Evolutionary conservation across 148 eudicot species (phyloP).

Genomic region (Arbutus unedo): DNA sequence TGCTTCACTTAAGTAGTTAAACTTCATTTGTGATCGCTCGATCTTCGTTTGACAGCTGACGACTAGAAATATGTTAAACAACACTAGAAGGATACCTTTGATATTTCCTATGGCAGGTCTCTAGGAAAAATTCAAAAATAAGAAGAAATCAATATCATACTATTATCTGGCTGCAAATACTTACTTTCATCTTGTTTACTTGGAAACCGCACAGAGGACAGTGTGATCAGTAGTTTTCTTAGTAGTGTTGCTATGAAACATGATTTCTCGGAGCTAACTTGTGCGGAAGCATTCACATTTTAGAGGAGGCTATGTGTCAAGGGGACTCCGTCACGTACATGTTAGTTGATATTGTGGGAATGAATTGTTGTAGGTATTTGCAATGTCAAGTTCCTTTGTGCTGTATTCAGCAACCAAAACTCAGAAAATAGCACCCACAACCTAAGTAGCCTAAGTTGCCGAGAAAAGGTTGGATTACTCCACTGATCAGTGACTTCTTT

Average conservation of each 20-base stretch:
- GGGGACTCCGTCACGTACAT: neutral
- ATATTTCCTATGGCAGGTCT: neutral
- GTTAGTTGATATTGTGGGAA: neutral
- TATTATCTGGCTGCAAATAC: neutral
- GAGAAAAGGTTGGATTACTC: neutral
- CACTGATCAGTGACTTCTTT: neutral
- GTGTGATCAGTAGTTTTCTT: neutral
- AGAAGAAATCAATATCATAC: neutral
- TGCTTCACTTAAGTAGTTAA: neutral
- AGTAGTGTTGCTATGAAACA: neutral
- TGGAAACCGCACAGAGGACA: neutral
- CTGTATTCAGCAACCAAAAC: neutral
- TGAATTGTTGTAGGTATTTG: conserved; percentile 2
- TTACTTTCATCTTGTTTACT: neutral
- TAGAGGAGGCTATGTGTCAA: neutral
- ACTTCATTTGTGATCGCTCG: neutral
- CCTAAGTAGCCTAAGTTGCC: neutral
- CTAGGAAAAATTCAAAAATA: neutral
- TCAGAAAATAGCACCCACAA: neutral
- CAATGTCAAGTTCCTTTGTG: neutral
- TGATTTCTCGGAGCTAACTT: neutral
- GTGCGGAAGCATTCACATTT: neutral
- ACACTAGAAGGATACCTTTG: neutral
- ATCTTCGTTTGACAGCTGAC: neutral
- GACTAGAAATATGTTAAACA: neutral